A percentile compares a stretch with the other conserved stretches of the same genome.
phyloP scores from a whole-genome alignment of 2,329 filamentous ascomycete genomes.

The Xylariales sp. region DNA sequence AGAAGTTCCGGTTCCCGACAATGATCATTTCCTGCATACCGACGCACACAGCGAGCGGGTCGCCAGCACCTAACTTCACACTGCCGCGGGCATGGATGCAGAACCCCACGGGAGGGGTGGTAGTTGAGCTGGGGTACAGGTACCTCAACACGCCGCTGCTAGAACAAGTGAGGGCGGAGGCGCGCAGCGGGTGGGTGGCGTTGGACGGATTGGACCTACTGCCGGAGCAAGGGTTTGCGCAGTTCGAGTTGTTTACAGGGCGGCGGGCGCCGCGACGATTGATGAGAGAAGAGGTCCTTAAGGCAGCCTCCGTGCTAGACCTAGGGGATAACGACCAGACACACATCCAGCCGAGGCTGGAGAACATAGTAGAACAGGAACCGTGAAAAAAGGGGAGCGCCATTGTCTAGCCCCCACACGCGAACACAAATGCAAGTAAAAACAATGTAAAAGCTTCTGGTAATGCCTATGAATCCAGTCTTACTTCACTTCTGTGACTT shows the following conservation, averaged over 20 bases:
- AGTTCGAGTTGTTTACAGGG: conserved; percentile 78
- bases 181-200: conserved; percentile 65
- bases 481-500: too few species aligned
- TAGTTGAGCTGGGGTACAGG: conserved; percentile 72
- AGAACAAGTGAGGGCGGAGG: conserved; percentile 57
- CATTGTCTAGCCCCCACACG: too few species aligned
- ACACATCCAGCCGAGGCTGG: conserved; percentile 34
- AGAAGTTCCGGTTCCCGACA: conserved; percentile 58
- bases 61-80: conserved; percentile 64
- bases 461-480: too few species aligned
- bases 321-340: conserved; percentile 33
- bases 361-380: conserved; percentile 35
- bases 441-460: too few species aligned
- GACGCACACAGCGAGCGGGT: conserved; percentile 60
- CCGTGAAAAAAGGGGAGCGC: too few species aligned
- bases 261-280: conserved; percentile 62
- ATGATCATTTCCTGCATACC: conserved; percentile 76
- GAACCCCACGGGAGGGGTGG: conserved; percentile 70
- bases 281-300: conserved; percentile 64
- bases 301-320: conserved; percentile 38
- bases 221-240: conserved; percentile 75
- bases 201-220: conserved; percentile 73
- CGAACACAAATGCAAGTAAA: too few species aligned
- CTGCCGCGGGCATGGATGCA: conserved; percentile 66
- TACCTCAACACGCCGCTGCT: conserved; percentile 68